These are phyloP conservation scores for Alternaria triticina DNA, from an alignment of 2,329 filamentous ascomycete genomes.

Conservation along the genomic window DNA sequence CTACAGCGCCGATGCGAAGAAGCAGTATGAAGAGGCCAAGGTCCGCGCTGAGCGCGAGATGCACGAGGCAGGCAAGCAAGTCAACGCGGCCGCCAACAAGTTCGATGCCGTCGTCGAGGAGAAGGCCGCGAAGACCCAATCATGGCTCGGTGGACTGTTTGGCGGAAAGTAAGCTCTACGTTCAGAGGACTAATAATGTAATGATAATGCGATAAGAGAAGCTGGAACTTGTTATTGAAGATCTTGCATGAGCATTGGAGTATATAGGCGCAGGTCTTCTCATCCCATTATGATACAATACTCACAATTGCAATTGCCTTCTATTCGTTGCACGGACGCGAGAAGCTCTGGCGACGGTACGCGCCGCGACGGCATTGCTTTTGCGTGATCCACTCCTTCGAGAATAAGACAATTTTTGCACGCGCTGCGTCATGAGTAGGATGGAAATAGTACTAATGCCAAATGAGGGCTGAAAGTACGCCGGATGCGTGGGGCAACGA, in stretches of 20 bases:
- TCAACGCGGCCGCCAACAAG: constrained; percentile 69
- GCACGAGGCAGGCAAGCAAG: constrained; percentile 53
- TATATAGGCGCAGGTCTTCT: constrained; percentile 22
- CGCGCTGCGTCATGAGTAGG: background rate
- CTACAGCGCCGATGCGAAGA: constrained; percentile 63
- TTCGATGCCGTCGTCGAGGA: constrained; percentile 84
- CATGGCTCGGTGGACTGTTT: constrained; percentile 85
- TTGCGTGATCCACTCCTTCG: background rate
- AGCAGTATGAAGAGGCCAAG: constrained; percentile 66
- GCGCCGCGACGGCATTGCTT: background rate
- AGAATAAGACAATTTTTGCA: background rate
- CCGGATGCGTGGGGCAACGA: constrained; percentile 12
- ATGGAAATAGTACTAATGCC: background rate
- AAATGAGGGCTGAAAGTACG: background rate
- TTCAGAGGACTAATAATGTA: background rate
- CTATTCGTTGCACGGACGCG: background rate
- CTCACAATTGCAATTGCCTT: background rate
- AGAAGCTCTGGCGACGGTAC: background rate
- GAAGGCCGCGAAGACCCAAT: constrained; percentile 81
- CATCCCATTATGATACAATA: constrained; percentile 23
- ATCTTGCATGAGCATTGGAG: constrained; percentile 37
- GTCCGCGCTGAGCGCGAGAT: constrained; percentile 58
- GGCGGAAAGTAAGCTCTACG: constrained; percentile 59
- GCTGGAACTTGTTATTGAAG: constrained; percentile 1
- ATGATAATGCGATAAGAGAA: background rate